Evolutionary conservation across 1,139 yeast species (phyloP).

Genomic region (Saccharomyces uvarum): DNA sequence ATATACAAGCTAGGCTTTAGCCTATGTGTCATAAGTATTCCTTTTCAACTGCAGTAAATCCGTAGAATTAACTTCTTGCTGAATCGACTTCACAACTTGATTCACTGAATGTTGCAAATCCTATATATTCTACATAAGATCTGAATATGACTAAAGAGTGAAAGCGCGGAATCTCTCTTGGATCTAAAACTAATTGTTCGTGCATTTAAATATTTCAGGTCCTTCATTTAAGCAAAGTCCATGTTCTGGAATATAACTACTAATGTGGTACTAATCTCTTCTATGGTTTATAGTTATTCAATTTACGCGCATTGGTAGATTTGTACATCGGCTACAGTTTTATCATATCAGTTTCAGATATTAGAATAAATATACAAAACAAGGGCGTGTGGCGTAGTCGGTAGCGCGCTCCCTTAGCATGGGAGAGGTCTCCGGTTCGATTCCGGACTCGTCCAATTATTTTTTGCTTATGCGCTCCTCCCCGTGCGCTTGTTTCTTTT

Average conservation of each 20-base stretch:
- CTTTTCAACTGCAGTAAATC: background rate
- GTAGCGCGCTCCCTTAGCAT: conserved; percentile 90
- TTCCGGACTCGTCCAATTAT: conserved; percentile 74
- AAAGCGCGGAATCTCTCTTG: background rate
- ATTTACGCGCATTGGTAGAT: no score
- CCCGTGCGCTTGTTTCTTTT: background rate
- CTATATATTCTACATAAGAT: background rate
- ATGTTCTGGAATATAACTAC: background rate
- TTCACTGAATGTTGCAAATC: no score
- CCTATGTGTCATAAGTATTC: no score
- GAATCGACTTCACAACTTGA: no score
- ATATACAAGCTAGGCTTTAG: no score
- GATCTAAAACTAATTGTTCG: background rate
- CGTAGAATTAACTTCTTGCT: background rate
- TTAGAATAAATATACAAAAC: no score
- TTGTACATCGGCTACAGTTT: no score
- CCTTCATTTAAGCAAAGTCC: background rate
- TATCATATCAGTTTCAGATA: no score
- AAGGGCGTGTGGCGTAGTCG: conserved; percentile 92
- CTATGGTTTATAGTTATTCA: no score
- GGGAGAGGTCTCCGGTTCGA: conserved; percentile 89
- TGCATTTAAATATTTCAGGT: background rate
- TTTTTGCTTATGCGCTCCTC: background rate
- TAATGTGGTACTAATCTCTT: no score
- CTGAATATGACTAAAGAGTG: background rate